Percentiles rank a stretch among this genome's conserved stretches.
Evolutionary conservation across 495 filamentous ascomycete species (phyloP).

Genomic region (Podospora comata): DNA sequence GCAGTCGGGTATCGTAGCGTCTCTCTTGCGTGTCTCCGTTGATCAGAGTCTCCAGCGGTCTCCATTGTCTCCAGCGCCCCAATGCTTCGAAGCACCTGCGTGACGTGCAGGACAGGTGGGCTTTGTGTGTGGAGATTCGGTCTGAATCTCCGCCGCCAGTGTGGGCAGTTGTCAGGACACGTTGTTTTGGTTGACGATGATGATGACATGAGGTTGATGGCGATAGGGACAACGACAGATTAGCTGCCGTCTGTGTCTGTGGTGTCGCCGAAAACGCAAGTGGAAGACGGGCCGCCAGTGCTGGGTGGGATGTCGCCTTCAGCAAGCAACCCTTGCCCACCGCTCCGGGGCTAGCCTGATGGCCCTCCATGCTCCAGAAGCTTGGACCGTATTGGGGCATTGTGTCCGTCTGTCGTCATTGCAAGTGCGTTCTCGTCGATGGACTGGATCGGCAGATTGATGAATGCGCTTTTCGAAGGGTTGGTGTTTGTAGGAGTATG

Average conservation of each 20-base stretch:
- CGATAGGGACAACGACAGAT: not conserved
- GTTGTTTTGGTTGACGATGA: not conserved
- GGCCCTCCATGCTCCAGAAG: conserved; percentile 4
- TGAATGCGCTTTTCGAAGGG: not conserved
- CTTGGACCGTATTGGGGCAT: conserved; percentile 9
- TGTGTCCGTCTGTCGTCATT: conserved; percentile 7
- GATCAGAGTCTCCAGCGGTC: not conserved
- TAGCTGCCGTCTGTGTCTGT: not conserved
- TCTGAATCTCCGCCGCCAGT: not conserved
- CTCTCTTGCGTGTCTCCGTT: not conserved
- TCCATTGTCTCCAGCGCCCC: not conserved
- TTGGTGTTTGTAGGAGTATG: not conserved
- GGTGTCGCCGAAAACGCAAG: not conserved
- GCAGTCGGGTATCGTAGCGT: not conserved
- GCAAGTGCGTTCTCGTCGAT: not conserved
- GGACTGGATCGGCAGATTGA: not conserved
- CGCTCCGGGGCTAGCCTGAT: not conserved
- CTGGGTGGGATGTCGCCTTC: not conserved
- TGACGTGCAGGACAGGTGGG: not conserved
- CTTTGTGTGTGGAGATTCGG: not conserved
- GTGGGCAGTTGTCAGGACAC: not conserved
- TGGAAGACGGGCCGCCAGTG: not conserved
- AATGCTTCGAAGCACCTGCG: not conserved
- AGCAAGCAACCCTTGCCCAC: not conserved
- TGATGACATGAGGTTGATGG: not conserved